phyloP scores from a whole-genome alignment of 2,329 filamentous ascomycete genomes.

The Fusarium fujikuroi region DNA sequence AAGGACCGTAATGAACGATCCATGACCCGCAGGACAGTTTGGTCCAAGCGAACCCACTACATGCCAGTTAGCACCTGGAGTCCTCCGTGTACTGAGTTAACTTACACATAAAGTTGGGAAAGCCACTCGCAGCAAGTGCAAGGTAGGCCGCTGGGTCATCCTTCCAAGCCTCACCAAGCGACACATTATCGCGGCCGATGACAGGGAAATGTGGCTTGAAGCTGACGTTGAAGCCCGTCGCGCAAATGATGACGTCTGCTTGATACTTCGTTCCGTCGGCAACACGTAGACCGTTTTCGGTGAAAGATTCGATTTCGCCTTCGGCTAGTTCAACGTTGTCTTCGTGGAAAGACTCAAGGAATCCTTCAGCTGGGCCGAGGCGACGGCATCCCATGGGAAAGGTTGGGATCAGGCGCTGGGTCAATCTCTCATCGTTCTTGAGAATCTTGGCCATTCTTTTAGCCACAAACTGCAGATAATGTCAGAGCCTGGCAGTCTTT shows the following conservation, averaged over 20 bases:
- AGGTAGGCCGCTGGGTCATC: constrained; percentile 43
- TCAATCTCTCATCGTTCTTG: constrained; percentile 3
- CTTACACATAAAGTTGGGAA: constrained; percentile 41
- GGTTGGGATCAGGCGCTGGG: constrained; percentile 49
- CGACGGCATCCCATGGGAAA: constrained; percentile 56
- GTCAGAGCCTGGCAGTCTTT: not conserved
- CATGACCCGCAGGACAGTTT: constrained; percentile 11
- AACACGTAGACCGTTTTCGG: constrained; percentile 12
- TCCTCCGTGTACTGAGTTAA: too few relatives aligned
- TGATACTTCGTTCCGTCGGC: constrained; percentile 9
- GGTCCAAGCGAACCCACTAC: constrained; percentile 5
- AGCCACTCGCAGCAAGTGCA: constrained; percentile 39
- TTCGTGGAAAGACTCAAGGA: constrained; percentile 46
- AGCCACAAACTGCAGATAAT: not conserved
- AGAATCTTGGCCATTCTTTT: constrained; percentile 8
- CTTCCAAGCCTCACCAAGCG: constrained; percentile 42
- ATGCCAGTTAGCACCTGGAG: rapidly evolving
- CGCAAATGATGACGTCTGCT: constrained; percentile 24
- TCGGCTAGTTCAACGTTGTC: constrained; percentile 37
- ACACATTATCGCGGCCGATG: constrained; percentile 10
- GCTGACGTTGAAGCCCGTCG: constrained; percentile 39
- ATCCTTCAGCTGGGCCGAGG: constrained; percentile 57
- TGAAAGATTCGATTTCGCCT: constrained; percentile 15
- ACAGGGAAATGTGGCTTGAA: constrained; percentile 44
- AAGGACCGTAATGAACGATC: constrained; percentile 10